Base-by-base conservation (phyloP, 495 filamentous ascomycete genomes). In the Clavariopsis aquatica region DNA sequence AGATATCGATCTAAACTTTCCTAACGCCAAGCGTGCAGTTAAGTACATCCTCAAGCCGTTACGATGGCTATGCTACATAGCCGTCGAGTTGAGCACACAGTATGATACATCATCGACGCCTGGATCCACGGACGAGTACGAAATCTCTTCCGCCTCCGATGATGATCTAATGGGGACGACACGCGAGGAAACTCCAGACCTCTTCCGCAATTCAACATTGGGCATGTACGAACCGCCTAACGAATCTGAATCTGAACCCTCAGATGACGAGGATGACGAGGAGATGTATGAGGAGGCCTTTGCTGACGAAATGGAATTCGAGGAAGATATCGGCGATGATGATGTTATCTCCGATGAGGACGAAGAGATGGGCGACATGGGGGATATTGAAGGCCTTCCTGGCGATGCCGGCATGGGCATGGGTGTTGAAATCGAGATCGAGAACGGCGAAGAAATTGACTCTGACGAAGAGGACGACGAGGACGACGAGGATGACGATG, bases 41-140 rank as follows among this genome's bases (percentile, higher is more conserved):
- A 99, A 98, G 76, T 93, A 96, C 74, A 96, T 99, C 56, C 81
- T 99, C 26, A 87, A 90, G 27, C 92, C 96, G 3, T 81, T 99
- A 4, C 90, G 91, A 67, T 85, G 87, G 41, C 82, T 99, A 13
- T 95, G 93, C 1, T 86, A 89, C 66, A 93, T 90, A n/a, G 94
- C 91, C 1, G 85, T 92, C 47, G 78, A 87, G 38, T 80, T 98
- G 12, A 96, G 91, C 70, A 87, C 93, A 62, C 83, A 78, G 0
- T 88, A 87, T 1, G 90, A 92, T 62, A 85, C 93, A 49, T 82
- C 83, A 3, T 83, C 84, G 1, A 80, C 83, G 27, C 79, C 85
- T 28, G 86, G 87, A 17, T 83, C 82, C 5, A 84, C 64, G 9
- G 78, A 91, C 31, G 93, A 95, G 41, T 93, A 95, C 57, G 95